Evolutionary conservation across 345 rosid genomes (phyloP), one percentile per base, ranked within the genome.

Genomic region (Citrus medica): DNA sequence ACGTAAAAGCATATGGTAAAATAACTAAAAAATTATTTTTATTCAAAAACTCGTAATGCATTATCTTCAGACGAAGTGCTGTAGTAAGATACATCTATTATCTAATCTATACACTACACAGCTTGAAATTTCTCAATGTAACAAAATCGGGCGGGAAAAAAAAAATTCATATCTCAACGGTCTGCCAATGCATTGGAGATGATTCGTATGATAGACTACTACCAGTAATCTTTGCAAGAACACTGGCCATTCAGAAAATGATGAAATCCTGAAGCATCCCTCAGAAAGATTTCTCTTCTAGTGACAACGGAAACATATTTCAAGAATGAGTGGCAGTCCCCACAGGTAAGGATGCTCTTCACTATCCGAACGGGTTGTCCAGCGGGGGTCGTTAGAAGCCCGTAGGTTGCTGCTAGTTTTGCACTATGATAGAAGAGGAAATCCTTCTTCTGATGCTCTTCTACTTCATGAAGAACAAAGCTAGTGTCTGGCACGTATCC

Each of bases 211-310:
- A n/a, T n/a, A n/a, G n/a, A n/a, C n/a, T n/a, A n/a, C n/a, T n/a
- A 92, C 96, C 94, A 85, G 21, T 82, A 83, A 85, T 90, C 91
- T 40, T 81, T 89, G 87, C 98, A 93, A 6, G 90, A 91, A 81
- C 99, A 95, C 35, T 79, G 82, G 28, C 99, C 98, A 79, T 87
- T 82, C 7, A 86, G 83, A 78, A 95, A 89, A 63, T 76, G 78
- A 85, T 95, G 99, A 86, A 92, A 92, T 28, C 98, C 99, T 0
- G 97, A 93, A 33, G 94, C 38, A 80, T 95, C 98, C 85, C 99
- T 87, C 14, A 92, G 22, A 63, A 88, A 17, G 12, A 95, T 87
- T 78, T 92, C 89, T 82, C 93, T 91, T 46, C 83, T 80, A 3
- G 92, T 85, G 76, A 93, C 84, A 25, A 77, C 37, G 0, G 97